A percentile compares a stretch with the other conserved stretches of the same genome.
phyloP scores from a whole-genome alignment of 176 grass and related monocot genomes.

The Cenchrus fungigraminus region DNA sequence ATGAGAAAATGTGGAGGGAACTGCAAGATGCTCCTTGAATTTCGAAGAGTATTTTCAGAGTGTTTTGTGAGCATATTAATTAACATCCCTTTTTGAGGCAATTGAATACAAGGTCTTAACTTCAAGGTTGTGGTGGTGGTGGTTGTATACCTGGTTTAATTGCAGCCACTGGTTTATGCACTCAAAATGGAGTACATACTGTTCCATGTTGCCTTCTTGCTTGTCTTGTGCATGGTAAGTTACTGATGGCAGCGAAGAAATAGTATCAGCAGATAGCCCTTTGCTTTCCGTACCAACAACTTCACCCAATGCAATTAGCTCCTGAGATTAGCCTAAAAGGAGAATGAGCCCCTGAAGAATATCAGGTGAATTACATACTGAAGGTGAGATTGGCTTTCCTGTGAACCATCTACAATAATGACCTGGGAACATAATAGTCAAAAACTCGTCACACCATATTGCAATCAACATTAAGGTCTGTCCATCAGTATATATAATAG shows the following conservation, averaged over 20 bases:
- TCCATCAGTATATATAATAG: slow-evolving; percentile 6
- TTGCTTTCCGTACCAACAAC: slow-evolving; percentile 84
- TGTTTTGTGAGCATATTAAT: too few relatives aligned
- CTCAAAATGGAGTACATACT: slow-evolving; percentile 62
- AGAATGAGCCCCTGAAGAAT: too few relatives aligned
- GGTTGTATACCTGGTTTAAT: slow-evolving; percentile 76
- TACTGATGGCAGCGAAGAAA: slow-evolving; percentile 75
- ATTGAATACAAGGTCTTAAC: too few relatives aligned
- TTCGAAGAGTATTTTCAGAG: too few relatives aligned
- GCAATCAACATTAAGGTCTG: slow-evolving; percentile 17
- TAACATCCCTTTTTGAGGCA: too few relatives aligned
- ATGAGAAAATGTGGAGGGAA: too few relatives aligned
- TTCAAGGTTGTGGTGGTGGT: too few relatives aligned
- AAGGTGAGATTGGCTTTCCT: slow-evolving; percentile 52
- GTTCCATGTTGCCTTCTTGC: slow-evolving; percentile 81
- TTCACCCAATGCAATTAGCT: slow-evolving; percentile 89
- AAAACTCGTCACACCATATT: slow-evolving; percentile 16
- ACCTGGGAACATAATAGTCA: slow-evolving; percentile 51
- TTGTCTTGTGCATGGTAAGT: slow-evolving; percentile 71
- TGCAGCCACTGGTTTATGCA: slow-evolving; percentile 99
- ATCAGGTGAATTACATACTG: neutral
- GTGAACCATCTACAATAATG: slow-evolving; percentile 45
- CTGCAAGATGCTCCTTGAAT: too few relatives aligned
- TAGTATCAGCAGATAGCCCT: slow-evolving; percentile 72
- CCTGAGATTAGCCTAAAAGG: slow-evolving; percentile 41